A percentile compares a stretch with the other conserved stretches of the same genome.
Evolutionary conservation across 2,329 filamentous ascomycete genomes (phyloP).

Genomic region (Colletotrichum incanum): DNA sequence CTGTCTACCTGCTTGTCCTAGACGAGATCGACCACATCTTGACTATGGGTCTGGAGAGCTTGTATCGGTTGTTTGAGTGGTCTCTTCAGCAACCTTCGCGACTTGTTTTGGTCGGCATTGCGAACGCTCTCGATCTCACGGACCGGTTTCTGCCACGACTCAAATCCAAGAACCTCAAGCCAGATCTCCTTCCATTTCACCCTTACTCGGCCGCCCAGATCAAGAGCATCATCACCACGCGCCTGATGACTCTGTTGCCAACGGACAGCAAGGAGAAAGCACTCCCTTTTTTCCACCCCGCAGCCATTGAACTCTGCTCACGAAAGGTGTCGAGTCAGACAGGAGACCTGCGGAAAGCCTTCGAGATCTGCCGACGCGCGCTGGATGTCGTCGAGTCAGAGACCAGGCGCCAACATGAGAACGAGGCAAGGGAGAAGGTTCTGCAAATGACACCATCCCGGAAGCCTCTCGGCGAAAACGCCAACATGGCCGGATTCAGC

Average conservation of each 20-base stretch:
- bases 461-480: conserved; percentile 84
- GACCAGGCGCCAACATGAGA: conserved; percentile 81
- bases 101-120: conserved; percentile 90
- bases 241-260: conserved; percentile 82
- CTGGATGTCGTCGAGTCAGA: conserved; percentile 92
- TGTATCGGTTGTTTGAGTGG: conserved; percentile 98
- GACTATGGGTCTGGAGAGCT: conserved; percentile 87
- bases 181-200: conserved; percentile 89
- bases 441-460: conserved; percentile 79
- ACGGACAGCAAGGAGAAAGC: conserved; percentile 66
- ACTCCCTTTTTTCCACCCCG: conserved; percentile 92
- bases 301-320: conserved; percentile 93
- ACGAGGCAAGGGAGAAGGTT: conserved; percentile 70
- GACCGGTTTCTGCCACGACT: conserved; percentile 94
- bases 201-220: conserved; percentile 93
- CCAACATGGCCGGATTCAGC: conserved; percentile 74
- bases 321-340: conserved; percentile 96
- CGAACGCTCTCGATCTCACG: conserved; percentile 95
- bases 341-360: conserved; percentile 93
- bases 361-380: conserved; percentile 91
- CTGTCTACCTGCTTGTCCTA: conserved; percentile 85
- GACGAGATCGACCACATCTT: conserved; percentile 97
- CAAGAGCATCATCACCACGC: conserved; percentile 86
- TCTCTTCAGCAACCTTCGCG: conserved; percentile 86
- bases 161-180: conserved; percentile 93